Base-by-base conservation (phyloP, 352 stramenopile species). In the Globisporangium canariense region DNA sequence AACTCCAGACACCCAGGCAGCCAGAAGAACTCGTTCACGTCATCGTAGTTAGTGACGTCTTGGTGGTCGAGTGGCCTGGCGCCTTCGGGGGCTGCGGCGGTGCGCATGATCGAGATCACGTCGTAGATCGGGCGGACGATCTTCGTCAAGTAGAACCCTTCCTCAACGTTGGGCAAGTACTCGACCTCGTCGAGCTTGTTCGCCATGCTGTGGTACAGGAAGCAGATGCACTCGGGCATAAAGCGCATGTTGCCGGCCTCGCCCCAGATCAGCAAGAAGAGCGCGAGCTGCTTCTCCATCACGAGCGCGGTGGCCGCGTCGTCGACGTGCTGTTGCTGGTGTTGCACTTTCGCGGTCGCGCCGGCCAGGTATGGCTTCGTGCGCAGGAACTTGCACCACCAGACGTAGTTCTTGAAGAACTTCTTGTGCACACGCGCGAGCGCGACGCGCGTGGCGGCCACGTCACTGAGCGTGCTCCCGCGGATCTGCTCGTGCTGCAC, bases 371-470 rank as follows among this genome's bases (percentile, higher is more conserved):
- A 51, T n/a, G 91, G 93, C 5, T 79, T 73, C 0, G 96, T 89
- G 28, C 88, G 83, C 52, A 99, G 81, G 51, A 96, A 96, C 55
- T 90, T 83, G 74, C 96, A 99, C 97, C 97, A 99, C 64, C 91
- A 87, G 43, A 75, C 65, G 72, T 97, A 97, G 74, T 97, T 97
- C 43, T 83, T 85, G 67, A 96, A 94, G 22, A 99, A 89, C 65
- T 91, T 92, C 16, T 65, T 57, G 67, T 94, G 86, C 53, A 94
- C 76, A 20, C 78, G 73, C 11, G 62, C 65, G 32, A 93, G 75
- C 46, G 83, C 83, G 41, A 76, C 68, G 61, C 77, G 74, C 16
- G 78, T 83, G 5, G 83, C 70, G 40, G 77, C 79, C 47, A 75
- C 78, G n/a, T 68, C 68, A 13, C 56, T 73, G 9, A 81, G 57